Percentiles rank a stretch among this genome's conserved stretches.
These are phyloP conservation scores for Cenococcum geophilum DNA, from an alignment of 495 filamentous ascomycete species.

Conservation along the genomic window DNA sequence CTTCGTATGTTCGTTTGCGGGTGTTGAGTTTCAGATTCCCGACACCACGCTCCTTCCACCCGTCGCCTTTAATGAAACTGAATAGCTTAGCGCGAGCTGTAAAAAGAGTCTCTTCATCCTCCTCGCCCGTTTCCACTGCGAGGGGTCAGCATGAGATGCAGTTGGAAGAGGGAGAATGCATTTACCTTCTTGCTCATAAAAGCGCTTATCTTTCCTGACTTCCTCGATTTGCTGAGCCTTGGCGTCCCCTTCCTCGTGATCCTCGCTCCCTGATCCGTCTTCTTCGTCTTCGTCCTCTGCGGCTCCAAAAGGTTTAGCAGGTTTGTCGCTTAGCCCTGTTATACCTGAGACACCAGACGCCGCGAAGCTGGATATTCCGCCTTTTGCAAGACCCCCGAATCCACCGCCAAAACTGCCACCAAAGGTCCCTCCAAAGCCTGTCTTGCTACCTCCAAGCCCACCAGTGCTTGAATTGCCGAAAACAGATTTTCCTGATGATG, in stretches of 20 bases:
- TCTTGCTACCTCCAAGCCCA: constrained; percentile 26
- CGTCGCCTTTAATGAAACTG: constrained; percentile 42
- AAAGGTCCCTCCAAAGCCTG: constrained; percentile 23
- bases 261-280: constrained; percentile 42
- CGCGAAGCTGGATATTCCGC: constrained; percentile 58
- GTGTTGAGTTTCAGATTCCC: constrained; percentile 77
- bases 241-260: constrained; percentile 36
- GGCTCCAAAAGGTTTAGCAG: constrained; percentile 65
- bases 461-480: constrained; percentile 25
- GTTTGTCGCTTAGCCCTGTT: constrained; percentile 49
- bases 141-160: not conserved
- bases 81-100: constrained; percentile 71
- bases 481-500: constrained; percentile 11
- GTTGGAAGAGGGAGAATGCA: constrained; percentile 2
- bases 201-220: constrained; percentile 60
- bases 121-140: constrained; percentile 69
- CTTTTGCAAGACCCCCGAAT: constrained; percentile 44
- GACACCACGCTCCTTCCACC: constrained; percentile 79
- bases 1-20: not conserved
- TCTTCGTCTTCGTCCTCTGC: constrained; percentile 44
- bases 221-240: constrained; percentile 37
- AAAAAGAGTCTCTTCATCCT: constrained; percentile 55
- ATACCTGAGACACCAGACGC: constrained; percentile 52
- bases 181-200: constrained; percentile 62
- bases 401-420: constrained; percentile 42